phyloP scores from a whole-genome alignment of 495 filamentous ascomycete genomes.

The Patellaria atrata region DNA sequence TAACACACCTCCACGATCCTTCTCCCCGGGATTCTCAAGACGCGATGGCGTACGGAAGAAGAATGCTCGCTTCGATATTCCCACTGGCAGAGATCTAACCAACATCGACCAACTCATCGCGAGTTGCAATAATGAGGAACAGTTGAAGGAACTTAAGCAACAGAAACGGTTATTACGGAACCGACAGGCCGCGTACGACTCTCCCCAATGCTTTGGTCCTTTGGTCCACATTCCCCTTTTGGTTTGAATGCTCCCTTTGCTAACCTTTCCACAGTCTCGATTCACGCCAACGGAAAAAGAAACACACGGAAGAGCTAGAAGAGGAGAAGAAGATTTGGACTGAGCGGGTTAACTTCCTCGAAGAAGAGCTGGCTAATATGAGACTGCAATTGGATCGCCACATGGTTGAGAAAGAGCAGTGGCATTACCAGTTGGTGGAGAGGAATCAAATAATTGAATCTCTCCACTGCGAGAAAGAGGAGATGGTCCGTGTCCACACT shows the following conservation, averaged over 20 bases:
- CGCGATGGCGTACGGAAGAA: slow-evolving; percentile 97
- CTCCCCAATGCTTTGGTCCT: slow-evolving; percentile 9
- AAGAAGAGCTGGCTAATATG: slow-evolving; percentile 55
- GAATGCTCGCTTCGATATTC: slow-evolving; percentile 97
- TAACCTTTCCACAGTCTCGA: slow-evolving; percentile 54
- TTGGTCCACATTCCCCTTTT: slow-evolving; percentile 14
- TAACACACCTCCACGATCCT: slow-evolving; percentile 62
- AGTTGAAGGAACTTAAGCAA: slow-evolving; percentile 96
- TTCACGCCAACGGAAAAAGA: slow-evolving; percentile 96
- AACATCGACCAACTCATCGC: slow-evolving; percentile 93
- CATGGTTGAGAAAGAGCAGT: slow-evolving; percentile 51
- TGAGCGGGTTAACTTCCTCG: slow-evolving; percentile 55
- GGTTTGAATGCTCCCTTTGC: slow-evolving; percentile 26
- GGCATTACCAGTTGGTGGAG: slow-evolving; percentile 51
- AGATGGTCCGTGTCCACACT: slow-evolving; percentile 77
- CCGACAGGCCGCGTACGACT: slow-evolving; percentile 79
- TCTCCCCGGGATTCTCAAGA: slow-evolving; percentile 57
- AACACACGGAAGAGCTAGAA: slow-evolving; percentile 92
- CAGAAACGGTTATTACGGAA: slow-evolving; percentile 93
- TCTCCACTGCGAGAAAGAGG: slow-evolving; percentile 77
- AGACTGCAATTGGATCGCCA: slow-evolving; percentile 43
- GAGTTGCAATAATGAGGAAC: slow-evolving; percentile 76
- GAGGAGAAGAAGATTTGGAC: slow-evolving; percentile 90
- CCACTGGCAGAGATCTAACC: slow-evolving; percentile 76
- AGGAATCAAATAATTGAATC: slow-evolving; percentile 60